Evolutionary conservation across 108 stramenopile genomes (phyloP).

Genomic region (Skeletonema menzelii): DNA sequence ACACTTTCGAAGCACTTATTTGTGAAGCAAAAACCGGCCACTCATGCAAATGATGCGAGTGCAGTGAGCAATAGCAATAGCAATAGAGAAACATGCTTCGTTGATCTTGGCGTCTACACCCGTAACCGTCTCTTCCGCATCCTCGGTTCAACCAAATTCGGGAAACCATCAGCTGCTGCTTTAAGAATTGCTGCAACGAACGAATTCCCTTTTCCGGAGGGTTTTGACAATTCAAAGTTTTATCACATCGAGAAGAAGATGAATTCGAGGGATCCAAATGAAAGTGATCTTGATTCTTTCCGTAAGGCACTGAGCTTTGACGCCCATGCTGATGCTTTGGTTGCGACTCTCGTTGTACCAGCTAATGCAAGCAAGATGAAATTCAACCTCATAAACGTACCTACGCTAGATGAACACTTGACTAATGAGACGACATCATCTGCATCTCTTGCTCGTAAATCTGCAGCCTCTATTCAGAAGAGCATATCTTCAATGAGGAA

Average conservation of each 20-base stretch:
- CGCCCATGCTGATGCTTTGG: slow-evolving; percentile 69
- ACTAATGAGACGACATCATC: not conserved
- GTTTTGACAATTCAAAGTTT: slow-evolving; percentile 59
- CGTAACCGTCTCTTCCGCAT: slow-evolving; percentile 94
- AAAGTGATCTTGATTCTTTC: slow-evolving; percentile 19
- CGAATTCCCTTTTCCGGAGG: slow-evolving; percentile 53
- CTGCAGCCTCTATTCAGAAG: not conserved
- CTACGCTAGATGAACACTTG: not conserved
- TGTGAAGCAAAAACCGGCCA: slow-evolving; percentile 52
- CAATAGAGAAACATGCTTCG: slow-evolving; percentile 61
- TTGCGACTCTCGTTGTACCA: slow-evolving; percentile 77
- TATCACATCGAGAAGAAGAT: slow-evolving; percentile 16
- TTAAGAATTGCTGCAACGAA: slow-evolving; percentile 62
- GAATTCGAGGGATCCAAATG: not conserved
- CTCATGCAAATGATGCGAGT: not conserved
- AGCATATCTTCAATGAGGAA: slow-evolving; percentile 6
- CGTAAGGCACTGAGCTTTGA: slow-evolving; percentile 52
- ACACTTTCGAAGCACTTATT: slow-evolving; percentile 64
- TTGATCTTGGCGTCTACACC: slow-evolving; percentile 91
- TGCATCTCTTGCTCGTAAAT: not conserved
- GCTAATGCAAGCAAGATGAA: slow-evolving; percentile 44
- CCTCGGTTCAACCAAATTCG: slow-evolving; percentile 84
- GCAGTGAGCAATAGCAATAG: not conserved
- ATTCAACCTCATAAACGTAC: slow-evolving; percentile 33
- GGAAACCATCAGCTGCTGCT: slow-evolving; percentile 66